Evolutionary conservation across 2,329 filamentous ascomycete genomes (phyloP), one percentile per base, ranked within the genome.

Genomic region (Aspergillus luchuensis): DNA sequence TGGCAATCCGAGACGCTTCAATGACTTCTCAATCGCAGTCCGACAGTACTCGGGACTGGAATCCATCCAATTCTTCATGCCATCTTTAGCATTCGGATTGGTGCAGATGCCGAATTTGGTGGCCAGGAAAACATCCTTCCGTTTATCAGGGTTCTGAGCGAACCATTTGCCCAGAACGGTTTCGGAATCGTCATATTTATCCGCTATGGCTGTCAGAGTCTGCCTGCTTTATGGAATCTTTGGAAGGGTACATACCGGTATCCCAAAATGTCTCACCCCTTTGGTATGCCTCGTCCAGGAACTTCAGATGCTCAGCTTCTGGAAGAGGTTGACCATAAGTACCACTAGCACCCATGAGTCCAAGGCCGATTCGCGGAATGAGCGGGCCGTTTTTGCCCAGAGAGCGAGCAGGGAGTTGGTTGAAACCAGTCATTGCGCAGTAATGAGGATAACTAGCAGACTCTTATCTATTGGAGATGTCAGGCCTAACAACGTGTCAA

Each of bases 131-230:
- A 85, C 80, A 49, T 84, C 69, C 19, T 80, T 64, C 0, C 80
- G 74, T 52, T 80, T 79, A 6, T 74, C 77, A 2, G 76, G 79
- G 17, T 74, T 71, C 52, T 39, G 53, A 0, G 76, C 72, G 66
- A 84, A 80, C 80, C 82, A 85, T 65, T 77, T 77, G 0, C 80
- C 80, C 3, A 85, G 39, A 0, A 84, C 65, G 4, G 80, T 77
- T 66, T 85, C 82, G 57, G 69, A 79, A 55, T 82, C 79, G 7
- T 72, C 76, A 55, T 85, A 84, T 8, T 78, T 65, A 38, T 74
- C 67, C 47, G 70, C 69, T 65, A 52, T 8, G 5, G 2, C n/a
- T 2, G 10, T 45, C 2, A 38, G 59, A 19, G 51, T n/a, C 8
- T 28, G 21, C 11, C 6, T 17, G 23, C 2, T 11, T 36, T 36